A percentile compares a stretch with the other conserved stretches of the same genome.
Evolutionary conservation across 2,329 filamentous ascomycete genomes (phyloP).

Genomic region (Colletotrichum falcatum): DNA sequence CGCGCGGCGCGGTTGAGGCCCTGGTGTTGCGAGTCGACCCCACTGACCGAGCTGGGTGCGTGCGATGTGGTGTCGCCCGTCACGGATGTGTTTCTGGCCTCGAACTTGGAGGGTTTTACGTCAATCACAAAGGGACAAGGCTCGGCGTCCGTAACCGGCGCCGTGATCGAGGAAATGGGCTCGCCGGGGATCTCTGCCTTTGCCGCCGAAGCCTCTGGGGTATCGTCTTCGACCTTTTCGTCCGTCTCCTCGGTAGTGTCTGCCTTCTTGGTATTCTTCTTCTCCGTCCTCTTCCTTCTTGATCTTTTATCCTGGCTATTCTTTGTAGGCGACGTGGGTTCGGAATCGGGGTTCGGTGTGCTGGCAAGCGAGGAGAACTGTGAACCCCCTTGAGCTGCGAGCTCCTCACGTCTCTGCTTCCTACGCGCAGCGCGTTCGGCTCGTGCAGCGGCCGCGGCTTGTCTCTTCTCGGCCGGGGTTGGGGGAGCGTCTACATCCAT

Average conservation of each 20-base stretch:
- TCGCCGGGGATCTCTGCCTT: constrained; percentile 24
- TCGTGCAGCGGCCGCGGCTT: constrained; percentile 30
- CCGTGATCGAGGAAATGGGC: neutral
- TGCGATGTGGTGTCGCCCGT: constrained; percentile 25
- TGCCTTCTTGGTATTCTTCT: constrained; percentile 33
- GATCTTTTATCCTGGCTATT: constrained; percentile 37
- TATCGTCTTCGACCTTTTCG: neutral
- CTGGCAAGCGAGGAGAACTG: constrained; percentile 25
- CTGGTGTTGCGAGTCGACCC: constrained; percentile 14
- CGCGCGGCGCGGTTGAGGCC: constrained; percentile 40
- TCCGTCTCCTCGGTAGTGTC: neutral
- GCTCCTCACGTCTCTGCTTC: constrained; percentile 33
- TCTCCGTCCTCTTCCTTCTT: constrained; percentile 30
- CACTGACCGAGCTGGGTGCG: constrained; percentile 32
- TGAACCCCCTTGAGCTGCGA: constrained; percentile 13
- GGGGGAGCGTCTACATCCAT: constrained; percentile 35
- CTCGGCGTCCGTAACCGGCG: constrained; percentile 13
- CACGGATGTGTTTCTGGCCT: neutral
- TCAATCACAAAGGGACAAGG: constrained; percentile 30
- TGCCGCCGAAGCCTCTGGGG: constrained; percentile 8
- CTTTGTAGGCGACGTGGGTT: constrained; percentile 25
- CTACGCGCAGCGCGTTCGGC: constrained; percentile 36
- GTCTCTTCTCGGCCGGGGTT: constrained; percentile 28
- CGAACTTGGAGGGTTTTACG: constrained; percentile 24
- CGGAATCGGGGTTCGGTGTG: constrained; percentile 32